Base-by-base conservation (phyloP, 306 rosid species). In the Parietaria judaica region DNA sequence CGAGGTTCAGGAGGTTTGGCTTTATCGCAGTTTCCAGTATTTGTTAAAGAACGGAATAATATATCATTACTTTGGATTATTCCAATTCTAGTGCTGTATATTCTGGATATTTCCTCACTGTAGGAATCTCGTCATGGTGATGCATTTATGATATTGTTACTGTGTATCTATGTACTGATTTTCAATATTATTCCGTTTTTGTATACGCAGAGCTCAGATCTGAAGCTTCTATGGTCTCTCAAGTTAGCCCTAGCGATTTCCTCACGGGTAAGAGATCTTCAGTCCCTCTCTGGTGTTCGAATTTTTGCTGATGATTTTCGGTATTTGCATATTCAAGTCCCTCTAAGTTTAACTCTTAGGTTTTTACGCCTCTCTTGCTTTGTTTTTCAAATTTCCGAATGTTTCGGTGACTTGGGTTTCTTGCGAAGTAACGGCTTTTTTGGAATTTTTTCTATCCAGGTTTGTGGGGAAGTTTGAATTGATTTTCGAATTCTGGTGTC, bases 121-220 rank as follows among this genome's bases (percentile, higher is more conserved):
- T 1, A 13, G 14, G 14, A n/a, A 50, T 14, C 45, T 41, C 9
- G 0, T 41, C 2, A 15, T 36, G 23, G 68, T 59, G 54, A 49
- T 58, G 51, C 50, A 58, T 63, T 49, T 68, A n/a, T 54, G 56
- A 58, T 55, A 51, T 64, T 51, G 53, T 57, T 62, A 23, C 31
- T 23, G 31, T 23, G 31, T 64, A 56, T 67, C 47, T 68, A 56
- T 54, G 56, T 66, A 54, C 65, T 47, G 65, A 36, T 68, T 56
- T 51, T 23, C 31, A 23, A 23, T 23, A 23, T 23, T 23, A 23
- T 69, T 68, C 15, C 68, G 68, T 49, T 49, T 49, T 4, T 49
- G 82, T 62, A 37, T 60, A 60, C 58, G 11, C 43, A 65, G 53
- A 71, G 65, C 49, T 77, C 79, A 75, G 97, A 91, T 91, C 95